A percentile compares a stretch with the other conserved stretches of the same genome.
These are phyloP conservation scores for Beauveria sp. DNA, from an alignment of 2,329 filamentous ascomycete species.

Conservation along the genomic window DNA sequence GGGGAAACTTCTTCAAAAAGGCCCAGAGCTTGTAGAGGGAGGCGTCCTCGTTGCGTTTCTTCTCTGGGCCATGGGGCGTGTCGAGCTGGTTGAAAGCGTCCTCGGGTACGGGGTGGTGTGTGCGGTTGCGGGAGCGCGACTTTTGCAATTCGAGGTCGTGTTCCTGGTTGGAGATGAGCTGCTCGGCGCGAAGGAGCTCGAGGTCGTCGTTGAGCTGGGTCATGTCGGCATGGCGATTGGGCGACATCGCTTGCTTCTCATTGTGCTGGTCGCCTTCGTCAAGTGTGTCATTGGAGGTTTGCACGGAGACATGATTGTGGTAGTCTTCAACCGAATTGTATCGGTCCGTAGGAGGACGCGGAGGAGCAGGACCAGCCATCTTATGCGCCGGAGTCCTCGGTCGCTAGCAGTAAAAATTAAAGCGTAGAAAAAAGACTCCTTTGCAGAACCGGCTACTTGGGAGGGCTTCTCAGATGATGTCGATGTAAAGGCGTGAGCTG, in stretches of 20 bases:
- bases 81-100: conserved; percentile 37
- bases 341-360: conserved; percentile 4
- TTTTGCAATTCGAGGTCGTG: conserved; percentile 22
- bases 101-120: conserved; percentile 30
- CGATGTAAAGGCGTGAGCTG: not conserved
- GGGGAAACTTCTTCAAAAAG: conserved; percentile 41
- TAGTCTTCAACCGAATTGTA: conserved; percentile 13
- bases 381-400: not conserved
- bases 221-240: conserved; percentile 25
- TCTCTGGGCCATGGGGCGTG: conserved; percentile 19
- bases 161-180: conserved; percentile 37
- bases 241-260: conserved; percentile 15
- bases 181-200: conserved; percentile 40
- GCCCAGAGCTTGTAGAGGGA: conserved; percentile 34
- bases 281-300: conserved; percentile 23
- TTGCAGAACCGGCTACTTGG: not conserved
- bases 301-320: conserved; percentile 18
- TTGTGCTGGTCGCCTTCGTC: conserved; percentile 15
- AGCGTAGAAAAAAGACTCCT: not conserved
- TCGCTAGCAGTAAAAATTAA: not conserved
- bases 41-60: conserved; percentile 26
- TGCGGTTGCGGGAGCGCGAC: conserved; percentile 23
- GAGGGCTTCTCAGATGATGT: not conserved
- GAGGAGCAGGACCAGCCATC: conserved; percentile 6
- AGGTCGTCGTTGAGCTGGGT: conserved; percentile 40